A percentile compares a stretch with the other conserved stretches of the same genome.
Conservation (phyloP, 371 early-diverging fungal species). For the Mucor mucedo region DNA sequence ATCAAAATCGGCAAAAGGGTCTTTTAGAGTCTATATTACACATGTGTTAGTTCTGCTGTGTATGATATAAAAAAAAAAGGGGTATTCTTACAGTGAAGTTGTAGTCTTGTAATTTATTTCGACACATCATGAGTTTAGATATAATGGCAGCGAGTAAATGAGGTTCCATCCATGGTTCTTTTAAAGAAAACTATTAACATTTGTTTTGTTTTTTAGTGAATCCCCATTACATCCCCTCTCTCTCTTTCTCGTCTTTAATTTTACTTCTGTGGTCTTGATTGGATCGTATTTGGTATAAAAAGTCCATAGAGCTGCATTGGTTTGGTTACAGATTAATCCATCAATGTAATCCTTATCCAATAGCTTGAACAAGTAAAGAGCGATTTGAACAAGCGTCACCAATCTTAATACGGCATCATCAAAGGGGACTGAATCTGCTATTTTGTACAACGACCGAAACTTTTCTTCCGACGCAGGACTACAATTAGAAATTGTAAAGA, state of each 20-base stretch:
- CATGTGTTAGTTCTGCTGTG: neutral
- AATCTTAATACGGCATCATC: conserved; percentile 62
- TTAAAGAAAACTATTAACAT: conserved; percentile 26
- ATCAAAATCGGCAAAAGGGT: conserved; percentile 67
- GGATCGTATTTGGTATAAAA: conserved; percentile 59
- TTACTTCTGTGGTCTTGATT: conserved; percentile 56
- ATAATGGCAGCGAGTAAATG: conserved; percentile 63
- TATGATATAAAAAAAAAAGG: neutral
- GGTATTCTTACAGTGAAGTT: conserved; percentile 51
- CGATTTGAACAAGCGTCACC: conserved; percentile 58
- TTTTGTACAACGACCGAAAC: conserved; percentile 65
- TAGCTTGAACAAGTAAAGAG: conserved; percentile 58
- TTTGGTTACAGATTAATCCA: conserved; percentile 67
- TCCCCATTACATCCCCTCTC: neutral
- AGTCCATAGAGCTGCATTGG: conserved; percentile 52
- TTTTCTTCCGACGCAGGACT: conserved; percentile 71
- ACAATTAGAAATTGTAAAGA: neutral
- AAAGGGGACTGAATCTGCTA: conserved; percentile 60
- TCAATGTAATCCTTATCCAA: conserved; percentile 58
- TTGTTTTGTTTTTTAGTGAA: neutral
- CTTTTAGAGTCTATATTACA: conserved; percentile 50
- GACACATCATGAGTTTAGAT: conserved; percentile 57
- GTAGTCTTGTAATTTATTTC: conserved; percentile 64
- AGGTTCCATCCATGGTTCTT: conserved; percentile 66
- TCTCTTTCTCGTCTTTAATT: neutral